Evolutionary conservation across 1,284 basidiomycete species (phyloP), one percentile per base, ranked within the genome.

Genomic region (Testicularia cyperi): DNA sequence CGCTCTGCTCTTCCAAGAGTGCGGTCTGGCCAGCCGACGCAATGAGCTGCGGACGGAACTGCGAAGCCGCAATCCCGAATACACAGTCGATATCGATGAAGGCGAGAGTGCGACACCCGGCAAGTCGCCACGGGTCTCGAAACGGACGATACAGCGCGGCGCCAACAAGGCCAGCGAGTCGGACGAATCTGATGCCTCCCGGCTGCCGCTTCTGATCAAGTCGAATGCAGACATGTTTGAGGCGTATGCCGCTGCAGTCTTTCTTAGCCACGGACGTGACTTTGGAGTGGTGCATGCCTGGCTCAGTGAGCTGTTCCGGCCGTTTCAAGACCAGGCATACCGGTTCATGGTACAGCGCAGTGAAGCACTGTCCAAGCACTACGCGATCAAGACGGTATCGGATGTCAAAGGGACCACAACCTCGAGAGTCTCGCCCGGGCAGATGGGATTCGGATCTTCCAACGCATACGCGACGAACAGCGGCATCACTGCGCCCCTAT

Each of bases 181-280:
- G n/a, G n/a, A n/a, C n/a, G n/a, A n/a, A n/a, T n/a, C n/a, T n/a
- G n/a, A n/a, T n/a, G n/a, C n/a, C 14, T 8, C 7, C 9, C 37
- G 27, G 15, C 34, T 56, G 16, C 52, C 57, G 14, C 33, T 39
- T 13, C 34, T 54, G 7, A 49, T 64, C 46, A 64, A 64, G 30
- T 39, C 49, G 9, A 46, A 64, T 32, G 61, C 61, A 1, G 61
- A 64, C 27, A 57, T 64, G 55, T 64, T 64, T 25, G 61, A 64
- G 36, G 61, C 61, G 19, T 64, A 64, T 22, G 51, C 48, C 8
- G 54, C 61, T 0, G 61, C 61, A 2, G 51, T 64, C 9, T 64
- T 64, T 21, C 47, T 64, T 18, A 54, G 45, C 26, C 22, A 58
- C 35, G 55, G 43, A 0, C 41, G 45, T 13, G 55, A 58, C 27